Evolutionary conservation across 2,329 filamentous ascomycete genomes (phyloP).

Genomic region (Plectosphaerella plurivora): DNA sequence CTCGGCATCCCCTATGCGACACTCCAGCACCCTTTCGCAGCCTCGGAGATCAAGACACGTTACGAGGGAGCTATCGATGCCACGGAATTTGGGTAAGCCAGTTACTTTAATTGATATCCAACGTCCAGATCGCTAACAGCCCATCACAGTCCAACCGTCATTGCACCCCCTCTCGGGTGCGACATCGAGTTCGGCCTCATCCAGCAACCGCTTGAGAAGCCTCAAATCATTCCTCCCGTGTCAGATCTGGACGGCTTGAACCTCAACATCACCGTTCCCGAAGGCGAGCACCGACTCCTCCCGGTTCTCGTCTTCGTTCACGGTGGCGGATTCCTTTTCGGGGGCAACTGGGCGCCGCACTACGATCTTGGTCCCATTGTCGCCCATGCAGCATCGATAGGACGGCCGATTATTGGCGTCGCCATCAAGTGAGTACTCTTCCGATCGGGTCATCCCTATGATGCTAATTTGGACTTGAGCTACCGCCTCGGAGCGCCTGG

Average conservation of each 20-base stretch:
- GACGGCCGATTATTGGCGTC: slow-evolving; percentile 40
- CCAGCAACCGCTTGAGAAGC: slow-evolving; percentile 38
- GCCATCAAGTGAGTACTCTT: slow-evolving; percentile 31
- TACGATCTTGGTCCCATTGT: slow-evolving; percentile 42
- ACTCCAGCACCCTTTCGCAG: slow-evolving; percentile 12
- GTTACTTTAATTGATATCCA: neutral
- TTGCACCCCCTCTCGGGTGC: slow-evolving; percentile 32
- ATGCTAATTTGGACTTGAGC: slow-evolving; percentile 16
- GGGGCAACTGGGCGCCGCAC: slow-evolving; percentile 48
- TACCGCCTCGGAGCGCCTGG: slow-evolving; percentile 41
- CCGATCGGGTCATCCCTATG: too few relatives aligned
- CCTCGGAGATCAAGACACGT: slow-evolving; percentile 7
- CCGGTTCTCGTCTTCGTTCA: slow-evolving; percentile 51
- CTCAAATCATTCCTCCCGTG: slow-evolving; percentile 23
- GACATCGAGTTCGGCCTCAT: slow-evolving; percentile 42
- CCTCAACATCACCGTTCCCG: slow-evolving; percentile 44
- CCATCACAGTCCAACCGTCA: slow-evolving; percentile 21
- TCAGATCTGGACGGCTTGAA: slow-evolving; percentile 47
- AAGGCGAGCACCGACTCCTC: slow-evolving; percentile 23
- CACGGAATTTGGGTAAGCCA: slow-evolving; percentile 26
- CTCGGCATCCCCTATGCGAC: slow-evolving; percentile 17
- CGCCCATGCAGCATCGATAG: slow-evolving; percentile 33
- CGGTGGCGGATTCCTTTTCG: slow-evolving; percentile 44
- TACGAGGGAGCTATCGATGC: slow-evolving; percentile 18
- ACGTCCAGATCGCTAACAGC: slow-evolving; percentile 9